Evolutionary conservation across 1,139 yeast genomes (phyloP), one percentile per base, ranked within the genome.

Genomic region (Blastobotrys arbuscula): DNA sequence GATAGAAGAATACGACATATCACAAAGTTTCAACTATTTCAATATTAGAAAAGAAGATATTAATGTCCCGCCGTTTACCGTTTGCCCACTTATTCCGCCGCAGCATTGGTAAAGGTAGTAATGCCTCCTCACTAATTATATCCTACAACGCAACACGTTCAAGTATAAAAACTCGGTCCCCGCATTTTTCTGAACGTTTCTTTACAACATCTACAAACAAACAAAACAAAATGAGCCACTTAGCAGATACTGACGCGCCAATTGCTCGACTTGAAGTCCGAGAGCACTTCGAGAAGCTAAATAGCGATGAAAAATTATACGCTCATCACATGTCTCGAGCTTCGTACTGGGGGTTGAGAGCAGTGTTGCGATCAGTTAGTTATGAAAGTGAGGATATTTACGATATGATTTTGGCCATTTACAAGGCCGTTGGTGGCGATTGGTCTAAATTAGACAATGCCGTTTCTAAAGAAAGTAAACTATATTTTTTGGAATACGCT

Each of bases 291-390:
- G 72, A 74, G 26, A 71, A 72, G 44, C 65, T 80, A 53, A 67
- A 76, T 19, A 73, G 73, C 23, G 75, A 77, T 58, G 83, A 80
- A 55, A 72, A 79, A 62, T 69, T 72, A 45, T 88, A 88, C 61
- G 95, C 96, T 21, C 96, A 88, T 67, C 82, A 80, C 64, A 78
- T 87, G 66, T 79, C 88, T 23, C 78, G 84, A 58, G 96, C 95
- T 2, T 79, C 90, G 38, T 92, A 84, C 63, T 78, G 79, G 69
- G 96, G 96, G 36, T 75, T 92, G 12, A 73, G 94, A 55, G 87
- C 82, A 2, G 86, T 85, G 2, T 71, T 86, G 53, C 73, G 95
- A 59, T 87, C 89, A 43, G 94, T 87, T n/a, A 83, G 92, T 12
- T 84, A 84, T 18, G 95, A 87, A 62, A 79, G 89, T 56, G 95